These are phyloP conservation scores for Colletotrichum chlorophyti DNA, from an alignment of 2,329 filamentous ascomycete species.

Conservation along the genomic window DNA sequence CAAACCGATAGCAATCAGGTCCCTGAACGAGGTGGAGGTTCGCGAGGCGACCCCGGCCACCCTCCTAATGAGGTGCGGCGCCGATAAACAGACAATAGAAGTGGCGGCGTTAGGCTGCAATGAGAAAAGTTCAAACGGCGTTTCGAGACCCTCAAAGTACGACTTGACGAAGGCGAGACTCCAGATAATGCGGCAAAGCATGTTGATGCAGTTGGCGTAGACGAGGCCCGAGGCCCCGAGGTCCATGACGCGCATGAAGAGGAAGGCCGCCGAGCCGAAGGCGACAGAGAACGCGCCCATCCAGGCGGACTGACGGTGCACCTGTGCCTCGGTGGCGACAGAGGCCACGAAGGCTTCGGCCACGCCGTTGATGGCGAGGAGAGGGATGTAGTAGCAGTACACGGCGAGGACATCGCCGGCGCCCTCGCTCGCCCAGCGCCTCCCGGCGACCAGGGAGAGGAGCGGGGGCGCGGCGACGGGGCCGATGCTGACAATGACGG, in stretches of 20 bases:
- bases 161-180: conserved; percentile 73
- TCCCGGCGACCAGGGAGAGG: conserved; percentile 77
- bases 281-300: conserved; percentile 83
- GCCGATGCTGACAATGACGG: conserved; percentile 72
- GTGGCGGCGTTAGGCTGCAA: conserved; percentile 53
- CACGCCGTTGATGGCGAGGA: conserved; percentile 90
- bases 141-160: conserved; percentile 63
- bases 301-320: conserved; percentile 80
- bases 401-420: conserved; percentile 76
- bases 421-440: conserved; percentile 75
- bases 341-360: conserved; percentile 92
- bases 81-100: conserved; percentile 50
- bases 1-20: conserved; percentile 55
- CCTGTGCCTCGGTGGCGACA: conserved; percentile 76
- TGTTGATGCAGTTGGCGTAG: conserved; percentile 87
- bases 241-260: conserved; percentile 73
- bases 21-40: conserved; percentile 32
- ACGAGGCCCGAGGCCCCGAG: conserved; percentile 84
- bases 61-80: conserved; percentile 48
- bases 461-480: conserved; percentile 78
- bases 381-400: conserved; percentile 93
- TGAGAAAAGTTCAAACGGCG: conserved; percentile 45
- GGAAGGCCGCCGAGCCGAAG: conserved; percentile 77
- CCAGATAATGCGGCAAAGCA: conserved; percentile 85
- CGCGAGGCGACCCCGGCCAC: conserved; percentile 16